Base-by-base conservation (phyloP, 164 flowering plant genomes). In the Litsea cubeba region DNA sequence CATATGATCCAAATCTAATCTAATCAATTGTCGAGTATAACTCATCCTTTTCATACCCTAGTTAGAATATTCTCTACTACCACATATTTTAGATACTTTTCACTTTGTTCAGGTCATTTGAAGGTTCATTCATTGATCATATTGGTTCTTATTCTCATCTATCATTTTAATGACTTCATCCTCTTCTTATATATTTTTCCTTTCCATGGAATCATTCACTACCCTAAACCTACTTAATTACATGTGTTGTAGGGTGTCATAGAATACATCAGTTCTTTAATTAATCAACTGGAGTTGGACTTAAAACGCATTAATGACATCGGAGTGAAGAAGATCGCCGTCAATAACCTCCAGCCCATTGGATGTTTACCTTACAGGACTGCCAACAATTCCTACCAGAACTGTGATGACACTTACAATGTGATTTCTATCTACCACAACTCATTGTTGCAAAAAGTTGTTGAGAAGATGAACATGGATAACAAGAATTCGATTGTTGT, bases 301-400 rank as follows among this genome's bases (percentile, higher is more conserved):
- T 26, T 91, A 74, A 78, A 79, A 65, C 77, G 91, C 14, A 75
- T 92, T 40, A 83, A 75, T 10, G 78, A 40, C 0, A 22, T 86
- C 63, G 95, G 97, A 62, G 84, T 86, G 57, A 83, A 66, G 66
- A 92, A 82, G 71, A 70, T 92, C 15, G 85, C 75, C 0, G 88
- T 90, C 62, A 76, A 84, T 24, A 74, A 79, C 12, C 74, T 90
- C 10, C 79, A 79, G 72, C 97, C 97, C 1, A 26, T 91, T 12
- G 98, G 98, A 10, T 93, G 98, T 76, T 82, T 93, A 40, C 98
- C 96, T 2, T 63, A 23, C 0, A 73, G 12, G 74, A 90, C 95
- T 0, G 28, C 15, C 14, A 0, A 5, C 1, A 71, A 79, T 8
- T 83, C 89, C 0, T 81, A 80, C 69, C 67, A 72, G 1, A 54